Evolutionary conservation across 257 asterid genomes (phyloP).

Genomic region (Ocimum tenuiflorum): DNA sequence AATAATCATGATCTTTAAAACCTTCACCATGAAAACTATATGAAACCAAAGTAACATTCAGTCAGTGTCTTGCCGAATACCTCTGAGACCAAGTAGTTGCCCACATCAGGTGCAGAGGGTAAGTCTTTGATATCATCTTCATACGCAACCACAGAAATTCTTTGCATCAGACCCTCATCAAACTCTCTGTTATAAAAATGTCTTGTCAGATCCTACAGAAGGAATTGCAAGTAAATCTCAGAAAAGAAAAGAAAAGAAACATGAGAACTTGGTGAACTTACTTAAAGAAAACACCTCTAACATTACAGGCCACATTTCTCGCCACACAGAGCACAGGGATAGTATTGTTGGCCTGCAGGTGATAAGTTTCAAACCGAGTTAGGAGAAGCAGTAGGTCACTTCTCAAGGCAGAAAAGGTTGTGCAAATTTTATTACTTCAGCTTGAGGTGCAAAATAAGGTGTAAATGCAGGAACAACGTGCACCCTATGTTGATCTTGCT

Average conservation of each 20-base stretch:
- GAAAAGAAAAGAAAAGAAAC: conserved; percentile 3
- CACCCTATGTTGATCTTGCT: conserved; percentile 84
- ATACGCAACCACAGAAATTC: conserved; percentile 59
- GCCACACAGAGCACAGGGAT: conserved; percentile 87
- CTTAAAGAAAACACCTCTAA: conserved; percentile 90
- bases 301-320: conserved; percentile 88
- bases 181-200: conserved; percentile 59
- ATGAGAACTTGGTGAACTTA: conserved; percentile 32
- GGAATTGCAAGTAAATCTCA: conserved; percentile 16
- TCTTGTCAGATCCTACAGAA: conserved; percentile 21
- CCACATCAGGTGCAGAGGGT: conserved; percentile 77
- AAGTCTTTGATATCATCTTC: conserved; percentile 60
- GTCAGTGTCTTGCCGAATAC: conserved; percentile 29
- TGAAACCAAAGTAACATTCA: neutral
- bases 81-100: conserved; percentile 78
- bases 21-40: neutral
- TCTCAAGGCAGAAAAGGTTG: neutral
- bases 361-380: conserved; percentile 13
- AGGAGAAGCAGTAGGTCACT: conserved; percentile 16
- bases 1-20: neutral
- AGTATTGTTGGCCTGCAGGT: conserved; percentile 59
- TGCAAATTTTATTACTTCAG: conserved; percentile 52
- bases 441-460: conserved; percentile 91
- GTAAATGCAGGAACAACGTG: conserved; percentile 96
- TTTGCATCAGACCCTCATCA: conserved; percentile 76